Evolutionary conservation across 768 basidiomycete genomes (phyloP), one percentile per base, ranked within the genome.

Genomic region (Glaciozyma martinii): DNA sequence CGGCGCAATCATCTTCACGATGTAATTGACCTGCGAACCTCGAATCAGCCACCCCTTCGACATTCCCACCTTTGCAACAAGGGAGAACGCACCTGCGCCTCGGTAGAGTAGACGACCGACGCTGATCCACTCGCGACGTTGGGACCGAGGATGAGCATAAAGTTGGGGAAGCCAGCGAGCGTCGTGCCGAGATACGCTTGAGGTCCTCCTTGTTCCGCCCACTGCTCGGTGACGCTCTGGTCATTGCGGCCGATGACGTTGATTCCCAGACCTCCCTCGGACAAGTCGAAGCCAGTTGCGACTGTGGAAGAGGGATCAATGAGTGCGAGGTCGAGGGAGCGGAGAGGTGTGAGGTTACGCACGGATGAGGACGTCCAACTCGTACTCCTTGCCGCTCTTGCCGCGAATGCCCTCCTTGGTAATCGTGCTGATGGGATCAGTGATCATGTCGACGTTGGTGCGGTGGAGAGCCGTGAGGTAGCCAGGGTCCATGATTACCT

Each of bases 141-240:
- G 44, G 65, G 60, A 1, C 65, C 65, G 19, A 66, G 47, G 23
- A 66, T 33, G 42, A 40, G 50, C 47, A 50, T 62, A n/a, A 59
- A 58, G 50, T 61, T 62, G 42, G 65, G 65, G 56, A 56, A 66
- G 46, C 37, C 37, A 55, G 44, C 3, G 13, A 66, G 27, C 27
- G 65, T 62, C 13, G 65, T 62, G 46, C 65, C 65, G 32, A 66
- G 55, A n/a, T 66, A 66, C 6, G 65, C 60, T 32, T 66, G 65
- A 3, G 65, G 65, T 7, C 65, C 65, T 23, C 56, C 60, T 57
- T 66, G 65, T 23, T 19, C 42, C 27, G 33, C 16, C 65, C 65
- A 66, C 25, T 62, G 59, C 3, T 55, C 42, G 6, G 33, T 43
- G 23, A 56, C 23, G 13, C 40, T 56, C 40, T 56, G 42, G 56